Base-by-base conservation (phyloP, 176 grass and related monocot genomes). In the Raddia guianensis region DNA sequence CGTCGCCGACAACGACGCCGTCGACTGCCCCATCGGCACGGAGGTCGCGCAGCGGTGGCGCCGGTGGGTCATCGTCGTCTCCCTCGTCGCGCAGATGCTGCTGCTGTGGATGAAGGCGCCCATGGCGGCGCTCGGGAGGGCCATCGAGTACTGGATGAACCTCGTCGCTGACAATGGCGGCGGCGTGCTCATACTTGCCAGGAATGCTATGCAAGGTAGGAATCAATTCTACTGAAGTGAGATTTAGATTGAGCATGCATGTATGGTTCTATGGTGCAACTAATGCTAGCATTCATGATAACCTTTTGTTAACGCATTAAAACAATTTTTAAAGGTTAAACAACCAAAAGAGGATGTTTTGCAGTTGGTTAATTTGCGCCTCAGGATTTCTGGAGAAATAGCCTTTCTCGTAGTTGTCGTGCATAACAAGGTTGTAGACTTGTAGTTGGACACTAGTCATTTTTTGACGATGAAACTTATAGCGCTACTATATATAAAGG, bases 131-230 rank as follows among this genome's bases (percentile, higher is more conserved):
- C 1, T 88, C 15, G 91, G 94, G 46, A 40, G 19, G 19, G 61
- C 51, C 13, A 12, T 90, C 44, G 91, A 94, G 87, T 66, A 73
- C 85, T 90, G 91, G 91, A 87, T 94, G 89, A 97, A 97, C 87
- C 9, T 97, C 62, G 9, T 93, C 69, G 60, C 18, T 3, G 79
- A 82, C 2, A 94, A 97, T 19, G 86, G 75, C 46, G 78, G 84
- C 16, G 63, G 89, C 21, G 70, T 90, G 15, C 0, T 73, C 13
- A 42, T 9, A 2, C 87, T 97, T 66, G 7, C 91, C 33, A 73
- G 5, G 9, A 97, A 81, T 18, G 40, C 68, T 8, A 32, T 91
- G 42, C 57, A 5, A 78, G 89, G 94, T 97, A 65, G 37, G 37
- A 40, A 40, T 40, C 4, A 40, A 40, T 40, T 40, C 57, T 1